Percentiles rank a stretch among this genome's conserved stretches.
These are phyloP conservation scores for Blastomyces gilchristii DNA, from an alignment of 2,329 filamentous ascomycete genomes.

Conservation along the genomic window DNA sequence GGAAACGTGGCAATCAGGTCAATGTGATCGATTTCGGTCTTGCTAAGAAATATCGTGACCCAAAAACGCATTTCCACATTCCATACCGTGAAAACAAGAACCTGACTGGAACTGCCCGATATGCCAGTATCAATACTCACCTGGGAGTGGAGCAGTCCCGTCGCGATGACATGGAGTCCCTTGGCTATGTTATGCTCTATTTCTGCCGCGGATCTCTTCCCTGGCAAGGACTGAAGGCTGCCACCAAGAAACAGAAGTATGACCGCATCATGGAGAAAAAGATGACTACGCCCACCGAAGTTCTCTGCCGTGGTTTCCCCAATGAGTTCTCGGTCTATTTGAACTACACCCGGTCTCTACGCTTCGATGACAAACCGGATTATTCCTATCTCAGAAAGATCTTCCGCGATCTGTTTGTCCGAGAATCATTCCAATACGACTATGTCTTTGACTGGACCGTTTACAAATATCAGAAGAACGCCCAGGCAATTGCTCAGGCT, in stretches of 20 bases:
- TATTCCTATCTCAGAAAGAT: constrained; percentile 99
- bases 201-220: constrained; percentile 98
- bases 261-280: constrained; percentile 99
- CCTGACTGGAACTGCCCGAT: constrained; percentile 94
- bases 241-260: constrained; percentile 99
- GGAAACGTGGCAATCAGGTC: constrained; percentile 98
- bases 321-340: constrained; percentile 99
- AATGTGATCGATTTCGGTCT: constrained; percentile 99
- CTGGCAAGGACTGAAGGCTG: constrained; percentile 97
- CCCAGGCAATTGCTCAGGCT: constrained; percentile 82
- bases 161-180: constrained; percentile 97
- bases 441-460: constrained; percentile 99
- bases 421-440: constrained; percentile 98
- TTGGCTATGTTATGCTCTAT: constrained; percentile 99
- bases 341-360: constrained; percentile 96
- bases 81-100: constrained; percentile 99
- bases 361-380: constrained; percentile 99
- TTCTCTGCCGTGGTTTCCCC: constrained; percentile 96
- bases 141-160: constrained; percentile 97
- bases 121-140: constrained; percentile 98
- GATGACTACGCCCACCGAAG: constrained; percentile 98
- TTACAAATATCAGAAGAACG: constrained; percentile 99
- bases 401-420: constrained; percentile 98
- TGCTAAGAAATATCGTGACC: constrained; percentile 99
- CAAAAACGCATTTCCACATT: constrained; percentile 99